These are phyloP conservation scores for Ceratocystis lukuohia DNA, from an alignment of 2,329 filamentous ascomycete genomes.

Conservation along the genomic window DNA sequence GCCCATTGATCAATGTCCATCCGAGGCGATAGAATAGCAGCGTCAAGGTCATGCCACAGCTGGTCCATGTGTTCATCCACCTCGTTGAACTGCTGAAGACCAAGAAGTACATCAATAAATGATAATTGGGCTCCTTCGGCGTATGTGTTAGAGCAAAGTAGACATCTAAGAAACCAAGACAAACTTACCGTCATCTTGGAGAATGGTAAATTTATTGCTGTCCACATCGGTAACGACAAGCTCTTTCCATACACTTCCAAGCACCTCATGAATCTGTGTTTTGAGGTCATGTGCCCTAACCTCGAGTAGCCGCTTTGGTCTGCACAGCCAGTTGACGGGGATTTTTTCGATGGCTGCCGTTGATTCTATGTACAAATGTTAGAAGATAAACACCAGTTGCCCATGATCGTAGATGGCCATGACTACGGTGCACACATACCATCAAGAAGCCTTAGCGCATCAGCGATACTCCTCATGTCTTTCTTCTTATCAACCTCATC, in stretches of 20 bases:
- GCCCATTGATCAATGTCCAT: conserved; percentile 32
- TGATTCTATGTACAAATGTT: conserved; percentile 31
- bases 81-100: conserved; percentile 46
- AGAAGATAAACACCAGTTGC: background rate
- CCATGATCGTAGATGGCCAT: background rate
- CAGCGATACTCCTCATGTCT: conserved; percentile 41
- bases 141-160: conserved; percentile 21
- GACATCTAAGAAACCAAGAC: background rate
- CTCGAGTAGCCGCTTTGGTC: conserved; percentile 51
- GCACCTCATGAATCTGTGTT: conserved; percentile 49
- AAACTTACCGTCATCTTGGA: conserved; percentile 15
- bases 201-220: conserved; percentile 42
- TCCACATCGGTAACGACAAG: conserved; percentile 50
- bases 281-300: conserved; percentile 53
- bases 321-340: conserved; percentile 46
- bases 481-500: conserved; percentile 46
- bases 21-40: conserved; percentile 46
- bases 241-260: conserved; percentile 57
- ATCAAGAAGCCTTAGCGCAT: conserved; percentile 44
- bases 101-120: conserved; percentile 41
- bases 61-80: conserved; percentile 45
- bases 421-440: conserved; percentile 28
- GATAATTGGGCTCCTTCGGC: conserved; percentile 37
- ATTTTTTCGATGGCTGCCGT: conserved; percentile 46
- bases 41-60: conserved; percentile 50